These are phyloP conservation scores for Cucumis sativus DNA, from an alignment of 306 rosid genomes.

Conservation along the genomic window Cucumber_9930_V3 NC_026658.2:24884001-24884500, in stretches of 20 bases:
- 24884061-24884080: too few species aligned
- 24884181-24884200: too few species aligned
- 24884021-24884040: too few species aligned
- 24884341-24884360: conserved; percentile 40
- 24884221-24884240: neutral
- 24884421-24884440: conserved; percentile 30
- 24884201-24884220: too few species aligned
- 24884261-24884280: conserved; percentile 21
- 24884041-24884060: too few species aligned
- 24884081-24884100: too few species aligned
- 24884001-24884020: too few species aligned
- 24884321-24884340: conserved; percentile 49
- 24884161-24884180: too few species aligned
- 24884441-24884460: conserved; percentile 44
- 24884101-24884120: too few species aligned
- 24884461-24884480: conserved; percentile 87
- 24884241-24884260: neutral
- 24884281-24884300: conserved; percentile 50
- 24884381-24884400: conserved; percentile 75
- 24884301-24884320: conserved; percentile 24
- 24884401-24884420: conserved; percentile 63
- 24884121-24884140: too few species aligned
- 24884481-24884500: conserved; percentile 20
- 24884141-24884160: too few species aligned
- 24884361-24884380: conserved; percentile 61